Evolutionary conservation across 2,329 filamentous ascomycete species (phyloP), one percentile per base, ranked within the genome.

Genomic region (Ascochyta rabiei): DNA sequence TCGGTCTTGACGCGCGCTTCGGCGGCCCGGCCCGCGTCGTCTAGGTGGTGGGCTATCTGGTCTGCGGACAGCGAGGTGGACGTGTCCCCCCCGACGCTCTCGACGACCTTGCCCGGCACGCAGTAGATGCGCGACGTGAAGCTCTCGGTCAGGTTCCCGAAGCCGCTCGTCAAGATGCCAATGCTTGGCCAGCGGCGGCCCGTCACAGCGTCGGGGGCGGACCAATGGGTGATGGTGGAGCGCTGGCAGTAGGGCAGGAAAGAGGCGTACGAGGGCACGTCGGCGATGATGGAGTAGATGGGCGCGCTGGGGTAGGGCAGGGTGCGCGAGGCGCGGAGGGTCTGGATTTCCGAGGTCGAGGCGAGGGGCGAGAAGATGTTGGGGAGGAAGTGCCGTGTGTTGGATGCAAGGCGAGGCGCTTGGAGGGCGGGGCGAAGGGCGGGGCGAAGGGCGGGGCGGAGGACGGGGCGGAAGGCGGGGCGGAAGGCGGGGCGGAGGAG

Each of bases 221-320:
- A 88, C 84, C 89, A 91, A 54, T 82, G 81, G 1, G 91, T 96
- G 35, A 98, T 91, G 57, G 81, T 83, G 33, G 90, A 93, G 40
- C 81, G 81, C 38, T 85, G 84, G 78, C 93, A 96, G 83, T 96
- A 97, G 10, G 95, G 95, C n/a, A 99, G 85, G 81, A 98, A 99
- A 62, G 81, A 75, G 33, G 83, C 80, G 84, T 99, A 99, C 60
- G 60, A 64, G 75, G 91, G 85, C 61, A 99, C 87, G 76, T 97
- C 91, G 77, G 92, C 87, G 74, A 99, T 93, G 49, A 97, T 84
- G 63, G 82, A 81, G 84, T 95, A 99, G 64, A 99, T 86, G 1
- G 85, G 80, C 4, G 76, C 68, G 28, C 86, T 80, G 0, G 87
- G 78, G 80, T 96, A 96, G 13, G 90, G 89, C 13, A 98, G 87